Conservation (phyloP, 2,329 filamentous ascomycete genomes). For the Nemania sp. region DNA sequence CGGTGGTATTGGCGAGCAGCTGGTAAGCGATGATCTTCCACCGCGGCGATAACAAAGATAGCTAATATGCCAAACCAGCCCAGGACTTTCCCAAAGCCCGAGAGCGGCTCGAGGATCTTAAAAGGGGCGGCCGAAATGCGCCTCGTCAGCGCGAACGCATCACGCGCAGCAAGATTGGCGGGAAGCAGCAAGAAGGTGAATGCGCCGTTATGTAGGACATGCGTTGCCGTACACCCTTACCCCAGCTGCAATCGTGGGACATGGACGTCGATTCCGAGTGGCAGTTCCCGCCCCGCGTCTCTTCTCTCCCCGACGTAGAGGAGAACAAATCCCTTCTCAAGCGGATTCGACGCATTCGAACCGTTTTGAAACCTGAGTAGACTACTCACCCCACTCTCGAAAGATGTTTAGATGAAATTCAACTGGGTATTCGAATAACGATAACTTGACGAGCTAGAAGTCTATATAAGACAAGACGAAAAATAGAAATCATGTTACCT, state of each 20-base stretch:
- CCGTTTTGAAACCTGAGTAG: background rate
- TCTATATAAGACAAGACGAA: background rate
- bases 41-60: background rate
- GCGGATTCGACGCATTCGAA: slow-evolving; percentile 18
- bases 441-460: background rate
- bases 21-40: slow-evolving; percentile 63
- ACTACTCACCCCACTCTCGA: background rate
- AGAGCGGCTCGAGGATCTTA: slow-evolving; percentile 89
- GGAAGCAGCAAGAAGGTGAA: slow-evolving; percentile 85
- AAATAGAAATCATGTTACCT: background rate
- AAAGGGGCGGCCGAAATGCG: slow-evolving; percentile 71
- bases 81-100: slow-evolving; percentile 94
- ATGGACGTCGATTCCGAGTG: slow-evolving; percentile 22
- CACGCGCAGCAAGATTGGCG: slow-evolving; percentile 73
- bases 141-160: slow-evolving; percentile 78
- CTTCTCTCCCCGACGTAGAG: background rate
- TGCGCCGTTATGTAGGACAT: slow-evolving; percentile 75
- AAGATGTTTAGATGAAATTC: background rate
- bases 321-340: slow-evolving; percentile 10
- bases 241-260: background rate
- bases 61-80: slow-evolving; percentile 57
- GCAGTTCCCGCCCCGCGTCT: slow-evolving; percentile 6
- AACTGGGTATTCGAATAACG: background rate
- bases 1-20: slow-evolving; percentile 98
- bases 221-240: slow-evolving; percentile 11